Evolutionary conservation across 495 filamentous ascomycete species (phyloP).

Genomic region (Immersiella caudata): DNA sequence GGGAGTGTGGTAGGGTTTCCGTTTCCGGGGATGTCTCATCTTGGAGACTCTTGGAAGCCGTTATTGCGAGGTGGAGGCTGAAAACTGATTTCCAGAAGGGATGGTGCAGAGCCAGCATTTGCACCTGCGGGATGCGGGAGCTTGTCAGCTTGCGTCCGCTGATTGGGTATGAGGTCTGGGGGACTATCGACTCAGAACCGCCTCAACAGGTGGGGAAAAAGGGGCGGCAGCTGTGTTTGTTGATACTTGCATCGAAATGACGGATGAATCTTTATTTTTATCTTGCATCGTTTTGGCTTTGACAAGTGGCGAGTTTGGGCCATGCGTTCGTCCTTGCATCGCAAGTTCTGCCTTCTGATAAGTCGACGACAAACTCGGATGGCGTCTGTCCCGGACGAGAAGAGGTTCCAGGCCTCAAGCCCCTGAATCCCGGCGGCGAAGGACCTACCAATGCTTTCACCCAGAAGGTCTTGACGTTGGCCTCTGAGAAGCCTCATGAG

Average conservation of each 20-base stretch:
- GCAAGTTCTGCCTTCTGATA: not conserved
- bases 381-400: not conserved
- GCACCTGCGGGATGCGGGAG: not conserved
- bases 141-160: not conserved
- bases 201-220: not conserved
- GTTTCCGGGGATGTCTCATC: not conserved
- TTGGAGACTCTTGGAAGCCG: not conserved
- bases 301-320: not conserved
- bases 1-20: not conserved
- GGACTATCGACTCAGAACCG: not conserved
- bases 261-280: not conserved
- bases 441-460: not conserved
- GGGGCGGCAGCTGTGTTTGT: not conserved
- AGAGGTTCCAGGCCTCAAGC: not conserved
- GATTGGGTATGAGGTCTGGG: not conserved
- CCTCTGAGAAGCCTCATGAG: too few relatives aligned
- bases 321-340: not conserved
- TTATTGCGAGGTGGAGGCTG: not conserved
- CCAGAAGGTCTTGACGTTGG: too few relatives aligned
- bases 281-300: not conserved
- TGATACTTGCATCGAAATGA: not conserved
- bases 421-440: conserved; percentile 1
- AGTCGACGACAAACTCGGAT: not conserved
- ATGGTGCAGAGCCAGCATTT: not conserved
- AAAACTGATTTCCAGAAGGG: not conserved